Base-by-base conservation (phyloP, 768 basidiomycete genomes). In the Fomitopsis pulvina region DNA sequence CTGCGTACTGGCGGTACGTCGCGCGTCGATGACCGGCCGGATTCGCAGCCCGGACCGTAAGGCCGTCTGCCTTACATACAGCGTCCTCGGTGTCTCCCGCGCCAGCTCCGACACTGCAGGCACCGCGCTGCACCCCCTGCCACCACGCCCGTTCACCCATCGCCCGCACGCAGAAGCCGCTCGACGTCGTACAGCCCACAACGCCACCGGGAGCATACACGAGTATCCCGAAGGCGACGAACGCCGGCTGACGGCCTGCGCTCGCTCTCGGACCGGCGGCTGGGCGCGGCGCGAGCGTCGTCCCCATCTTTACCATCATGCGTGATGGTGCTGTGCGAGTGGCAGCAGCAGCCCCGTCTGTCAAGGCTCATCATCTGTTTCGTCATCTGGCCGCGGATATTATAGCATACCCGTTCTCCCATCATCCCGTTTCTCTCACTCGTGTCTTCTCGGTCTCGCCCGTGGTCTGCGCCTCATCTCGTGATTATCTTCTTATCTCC, bases 1-100 rank as follows among this genome's bases (percentile, higher is more conserved):
- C 53, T 29, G 10, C 52, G n/a, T 75, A 69, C 58, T 75, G 73
- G 73, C 69, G 74, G 22, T 75, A 75, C 52, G 68, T 75, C 48
- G 69, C 73, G n/a, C 72, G 73, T 46, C 65, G 73, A 60, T 75
- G 61, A 60, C 46, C 12, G 32, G 14, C 41, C n/a, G n/a, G 24
- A 21, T 16, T 37, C 34, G 34, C 34, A 5, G 7, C 14, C 18
- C 34, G 34, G 34, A 7, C 34, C 34, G 34, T 5, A 16, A 37
- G 34, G 5, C 34, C 34, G 34, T 14, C 14, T 37, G 34, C 34
- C 37, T 48, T 40, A 38, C 47, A 11, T 27, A 4, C 43, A 11
- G 16, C 37, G 47, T 40, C 47, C 10, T 32, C 45, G n/a, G 30
- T 26, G 45, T 34, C 21, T 29, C 45, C 21, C 28, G 4, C 18